A percentile compares a stretch with the other conserved stretches of the same genome.
These are phyloP conservation scores for Citrus inodora DNA, from an alignment of 345 rosid species.

Conservation along the genomic window DNA sequence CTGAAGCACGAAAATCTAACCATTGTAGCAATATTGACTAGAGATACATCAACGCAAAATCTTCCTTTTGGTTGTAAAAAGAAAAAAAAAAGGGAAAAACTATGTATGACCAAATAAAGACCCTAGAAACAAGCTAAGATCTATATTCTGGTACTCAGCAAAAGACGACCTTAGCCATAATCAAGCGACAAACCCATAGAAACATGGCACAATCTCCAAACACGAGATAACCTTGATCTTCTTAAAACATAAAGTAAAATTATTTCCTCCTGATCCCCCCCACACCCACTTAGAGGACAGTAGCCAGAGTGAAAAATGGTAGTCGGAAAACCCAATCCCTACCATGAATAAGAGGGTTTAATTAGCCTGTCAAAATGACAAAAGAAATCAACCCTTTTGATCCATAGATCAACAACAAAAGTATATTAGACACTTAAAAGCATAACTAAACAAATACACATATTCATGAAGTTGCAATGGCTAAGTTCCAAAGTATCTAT, in stretches of 20 bases:
- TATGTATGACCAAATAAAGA: conserved; percentile 17
- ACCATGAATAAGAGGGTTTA: conserved; percentile 25
- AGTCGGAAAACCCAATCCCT: conserved; percentile 38
- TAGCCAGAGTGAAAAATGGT: conserved; percentile 93
- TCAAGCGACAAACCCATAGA: conserved; percentile 82
- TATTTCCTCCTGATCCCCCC: conserved; percentile 43
- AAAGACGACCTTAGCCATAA: conserved; percentile 72
- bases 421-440: neutral
- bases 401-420: neutral
- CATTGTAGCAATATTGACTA: too few relatives aligned
- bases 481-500: too few relatives aligned
- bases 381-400: neutral
- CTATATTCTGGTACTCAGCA: conserved; percentile 28
- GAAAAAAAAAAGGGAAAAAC: neutral
- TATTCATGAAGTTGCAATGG: neutral
- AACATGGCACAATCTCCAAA: conserved; percentile 89
- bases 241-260: conserved; percentile 23
- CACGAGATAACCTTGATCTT: conserved; percentile 70
- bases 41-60: too few relatives aligned
- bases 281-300: conserved; percentile 92
- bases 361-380: conserved; percentile 34
- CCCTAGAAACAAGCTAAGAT: conserved; percentile 17
- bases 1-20: too few relatives aligned
- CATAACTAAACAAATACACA: neutral
- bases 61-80: neutral